Conservation (phyloP, 129 eudicot genomes). For the Flaveria sonorensis region DNA sequence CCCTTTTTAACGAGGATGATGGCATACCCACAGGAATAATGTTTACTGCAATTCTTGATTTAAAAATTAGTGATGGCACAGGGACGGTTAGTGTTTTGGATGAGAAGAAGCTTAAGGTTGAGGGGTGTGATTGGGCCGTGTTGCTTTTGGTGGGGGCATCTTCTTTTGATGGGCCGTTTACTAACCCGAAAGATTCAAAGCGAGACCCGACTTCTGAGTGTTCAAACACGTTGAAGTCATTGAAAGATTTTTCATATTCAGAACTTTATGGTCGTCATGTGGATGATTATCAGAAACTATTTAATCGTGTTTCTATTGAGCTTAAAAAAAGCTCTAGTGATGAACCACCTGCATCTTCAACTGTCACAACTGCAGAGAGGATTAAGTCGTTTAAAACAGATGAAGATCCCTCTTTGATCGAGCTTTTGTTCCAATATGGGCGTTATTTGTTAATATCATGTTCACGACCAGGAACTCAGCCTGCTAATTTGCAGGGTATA, state of each 20-base stretch:
- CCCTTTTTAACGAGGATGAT: slow-evolving; percentile 20
- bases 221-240: slow-evolving; percentile 39
- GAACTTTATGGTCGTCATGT: slow-evolving; percentile 72
- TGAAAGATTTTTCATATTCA: slow-evolving; percentile 49
- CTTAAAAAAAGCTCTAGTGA: slow-evolving; percentile 52
- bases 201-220: slow-evolving; percentile 60
- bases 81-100: slow-evolving; percentile 50
- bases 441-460: slow-evolving; percentile 79
- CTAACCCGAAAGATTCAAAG: slow-evolving; percentile 65
- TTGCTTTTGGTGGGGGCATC: slow-evolving; percentile 69
- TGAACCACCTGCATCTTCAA: slow-evolving; percentile 11
- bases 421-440: slow-evolving; percentile 88
- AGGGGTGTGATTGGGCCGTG: slow-evolving; percentile 65
- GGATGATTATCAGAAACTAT: slow-evolving; percentile 75
- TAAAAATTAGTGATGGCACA: slow-evolving; percentile 48
- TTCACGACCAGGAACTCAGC: slow-evolving; percentile 82
- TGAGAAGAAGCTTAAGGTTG: slow-evolving; percentile 58
- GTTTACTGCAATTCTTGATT: slow-evolving; percentile 58
- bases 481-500: slow-evolving; percentile 85
- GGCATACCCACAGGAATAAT: slow-evolving; percentile 56
- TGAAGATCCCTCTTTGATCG: slow-evolving; percentile 86
- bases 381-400: slow-evolving; percentile 59
- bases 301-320: slow-evolving; percentile 79
- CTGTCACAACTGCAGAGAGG: slow-evolving; percentile 65
- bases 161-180: slow-evolving; percentile 77